Evolutionary conservation across 2,329 filamentous ascomycete species (phyloP).

Genomic region (Incumbomyces lentus): DNA sequence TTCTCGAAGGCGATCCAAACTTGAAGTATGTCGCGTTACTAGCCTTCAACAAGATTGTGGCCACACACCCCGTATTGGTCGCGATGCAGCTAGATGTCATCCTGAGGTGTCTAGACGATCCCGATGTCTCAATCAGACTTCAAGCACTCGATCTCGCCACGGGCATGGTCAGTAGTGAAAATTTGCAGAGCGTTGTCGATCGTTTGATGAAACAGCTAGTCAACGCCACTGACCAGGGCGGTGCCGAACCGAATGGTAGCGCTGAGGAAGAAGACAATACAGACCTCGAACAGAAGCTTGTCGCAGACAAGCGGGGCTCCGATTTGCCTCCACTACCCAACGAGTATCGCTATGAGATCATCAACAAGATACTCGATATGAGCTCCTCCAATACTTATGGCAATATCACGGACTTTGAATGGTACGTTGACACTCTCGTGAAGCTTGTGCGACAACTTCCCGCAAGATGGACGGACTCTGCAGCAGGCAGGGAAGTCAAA

Average conservation of each 20-base stretch:
- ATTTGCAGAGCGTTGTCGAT: conserved; percentile 71
- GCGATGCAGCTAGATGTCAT: conserved; percentile 93
- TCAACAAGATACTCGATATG: conserved; percentile 74
- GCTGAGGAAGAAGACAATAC: conserved; percentile 35
- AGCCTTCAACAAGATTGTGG: conserved; percentile 89
- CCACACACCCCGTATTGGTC: conserved; percentile 78
- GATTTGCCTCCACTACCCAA: conserved; percentile 59
- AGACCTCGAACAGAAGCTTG: conserved; percentile 45
- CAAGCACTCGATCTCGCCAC: conserved; percentile 85
- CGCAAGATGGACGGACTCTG: conserved; percentile 2
- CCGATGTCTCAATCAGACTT: conserved; percentile 89
- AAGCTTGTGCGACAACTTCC: conserved; percentile 48
- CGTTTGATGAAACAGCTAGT: conserved; percentile 75
- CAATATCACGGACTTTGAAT: conserved; percentile 84
- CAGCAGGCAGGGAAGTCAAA: neutral
- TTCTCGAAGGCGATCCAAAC: conserved; percentile 87
- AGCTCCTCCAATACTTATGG: conserved; percentile 82
- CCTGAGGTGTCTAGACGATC: conserved; percentile 87
- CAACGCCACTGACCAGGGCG: conserved; percentile 51
- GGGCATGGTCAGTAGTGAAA: conserved; percentile 86
- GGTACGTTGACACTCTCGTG: conserved; percentile 86
- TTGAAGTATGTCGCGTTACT: conserved; percentile 94
- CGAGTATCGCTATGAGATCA: conserved; percentile 75
- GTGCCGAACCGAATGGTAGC: conserved; percentile 28
- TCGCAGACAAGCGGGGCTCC: conserved; percentile 42